A percentile compares a stretch with the other conserved stretches of the same genome.
phyloP scores from a whole-genome alignment of 371 early-diverging fungal genomes.

The Mucor racemosus region DNA sequence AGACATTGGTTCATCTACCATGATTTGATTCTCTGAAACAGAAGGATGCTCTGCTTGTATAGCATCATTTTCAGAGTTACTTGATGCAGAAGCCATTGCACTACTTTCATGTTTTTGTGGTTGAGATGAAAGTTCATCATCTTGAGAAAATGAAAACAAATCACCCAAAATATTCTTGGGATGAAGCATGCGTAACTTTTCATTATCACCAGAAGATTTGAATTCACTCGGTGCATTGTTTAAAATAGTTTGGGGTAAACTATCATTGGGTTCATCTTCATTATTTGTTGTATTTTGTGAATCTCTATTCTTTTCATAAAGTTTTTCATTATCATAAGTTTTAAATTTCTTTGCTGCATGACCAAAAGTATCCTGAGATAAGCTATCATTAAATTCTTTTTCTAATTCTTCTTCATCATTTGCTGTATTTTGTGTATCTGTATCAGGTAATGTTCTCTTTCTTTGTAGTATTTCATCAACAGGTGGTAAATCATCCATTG shows the following conservation, averaged over 20 bases:
- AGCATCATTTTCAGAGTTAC: neutral
- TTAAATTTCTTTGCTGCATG: slow-evolving; percentile 17
- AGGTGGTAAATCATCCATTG: neutral
- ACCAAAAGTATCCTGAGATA: neutral
- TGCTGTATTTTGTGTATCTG: neutral
- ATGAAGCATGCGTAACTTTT: neutral
- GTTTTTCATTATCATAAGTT: neutral
- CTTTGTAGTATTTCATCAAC: neutral
- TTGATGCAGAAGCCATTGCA: neutral
- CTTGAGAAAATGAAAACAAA: neutral
- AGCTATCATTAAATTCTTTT: slow-evolving; percentile 3
- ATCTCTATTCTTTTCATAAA: too few relatives aligned
- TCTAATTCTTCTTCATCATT: neutral
- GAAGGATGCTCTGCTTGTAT: neutral
- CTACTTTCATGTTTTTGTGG: neutral
- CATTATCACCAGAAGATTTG: neutral
- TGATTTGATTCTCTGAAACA: neutral
- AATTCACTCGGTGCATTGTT: neutral
- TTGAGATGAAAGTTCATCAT: neutral
- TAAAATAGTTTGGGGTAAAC: neutral
- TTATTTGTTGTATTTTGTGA: neutral
- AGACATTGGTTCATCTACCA: neutral
- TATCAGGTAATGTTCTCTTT: neutral
- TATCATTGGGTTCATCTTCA: neutral
- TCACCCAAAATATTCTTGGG: neutral